Percentiles rank a stretch among this genome's conserved stretches.
Conservation (phyloP, 495 filamentous ascomycete species). For the Talaromyces stipitatus region DNA sequence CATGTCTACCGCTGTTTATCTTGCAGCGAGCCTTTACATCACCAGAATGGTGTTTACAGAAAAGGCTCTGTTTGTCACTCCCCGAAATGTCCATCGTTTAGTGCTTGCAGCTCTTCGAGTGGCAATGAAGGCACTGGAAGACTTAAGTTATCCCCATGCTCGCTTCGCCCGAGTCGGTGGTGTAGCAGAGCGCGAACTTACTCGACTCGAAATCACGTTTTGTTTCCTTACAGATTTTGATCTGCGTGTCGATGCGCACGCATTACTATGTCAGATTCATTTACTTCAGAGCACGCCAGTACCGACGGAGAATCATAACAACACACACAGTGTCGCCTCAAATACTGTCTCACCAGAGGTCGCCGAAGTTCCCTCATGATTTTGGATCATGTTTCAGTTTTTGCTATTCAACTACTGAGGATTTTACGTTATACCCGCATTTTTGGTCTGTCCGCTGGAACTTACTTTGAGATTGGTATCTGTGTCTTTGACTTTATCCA, state of each 20-base stretch:
- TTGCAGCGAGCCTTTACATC: slow-evolving; percentile 90
- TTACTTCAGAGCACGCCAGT: slow-evolving; percentile 9
- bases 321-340: background rate
- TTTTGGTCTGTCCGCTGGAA: background rate
- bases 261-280: slow-evolving; percentile 41
- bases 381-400: background rate
- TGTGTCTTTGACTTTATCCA: background rate
- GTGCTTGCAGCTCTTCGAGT: slow-evolving; percentile 77
- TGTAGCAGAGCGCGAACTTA: slow-evolving; percentile 70
- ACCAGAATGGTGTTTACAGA: slow-evolving; percentile 70
- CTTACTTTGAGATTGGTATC: background rate
- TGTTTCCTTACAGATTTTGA: slow-evolving; percentile 81
- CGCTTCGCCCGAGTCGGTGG: slow-evolving; percentile 86
- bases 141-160: slow-evolving; percentile 75
- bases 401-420: background rate
- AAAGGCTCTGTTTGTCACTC: slow-evolving; percentile 63
- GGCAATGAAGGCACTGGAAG: slow-evolving; percentile 89
- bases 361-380: background rate
- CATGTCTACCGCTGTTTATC: slow-evolving; percentile 91
- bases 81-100: slow-evolving; percentile 79
- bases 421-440: background rate
- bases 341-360: background rate
- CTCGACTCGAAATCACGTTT: slow-evolving; percentile 80
- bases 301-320: background rate
- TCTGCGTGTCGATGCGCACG: slow-evolving; percentile 59